Evolutionary conservation across 208 protist genomes (phyloP), one percentile per base, ranked within the genome.

Genomic region (Crithidia acanthocephali): DNA sequence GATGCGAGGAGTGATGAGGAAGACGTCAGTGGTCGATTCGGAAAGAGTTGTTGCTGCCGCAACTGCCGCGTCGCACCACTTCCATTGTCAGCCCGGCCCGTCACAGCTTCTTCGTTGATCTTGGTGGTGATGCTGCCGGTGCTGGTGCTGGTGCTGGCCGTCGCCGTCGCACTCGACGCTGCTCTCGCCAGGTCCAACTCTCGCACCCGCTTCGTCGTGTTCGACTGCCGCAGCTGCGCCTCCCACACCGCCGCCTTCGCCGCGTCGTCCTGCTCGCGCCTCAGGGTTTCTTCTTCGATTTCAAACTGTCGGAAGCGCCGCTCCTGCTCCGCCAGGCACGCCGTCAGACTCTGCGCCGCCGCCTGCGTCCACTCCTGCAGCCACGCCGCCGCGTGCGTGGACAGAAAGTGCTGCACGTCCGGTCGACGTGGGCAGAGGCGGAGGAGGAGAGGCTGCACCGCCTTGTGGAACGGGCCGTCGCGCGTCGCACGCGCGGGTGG

Each of bases 251-350:
- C 61, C 5, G 30, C 18, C 47, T 76, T 63, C 48, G 48, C 50
- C 22, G 58, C 61, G 20, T 77, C 60, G 9, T 58, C 80, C 51
- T 81, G 28, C 44, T 81, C 74, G 28, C 45, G 58, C 23, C 59
- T 16, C 35, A 70, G 53, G 56, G 60, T 66, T 23, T 81, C 74
- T 59, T 94, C 86, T 53, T 92, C 79, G 52, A 78, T 67, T 64
- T 90, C 88, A 42, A 84, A 92, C 74, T 86, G 77, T 18, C 76
- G 68, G 55, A 92, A 83, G 30, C 79, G 72, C 25, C 74, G 80
- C 48, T 85, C 81, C 70, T 92, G 81, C 42, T 86, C 76, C 10
- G 62, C 79, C 30, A 89, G 55, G 62, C 60, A 81, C 32, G 79
- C 79, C 20, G 82, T 75, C 35, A 89, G 72, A 25, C 63, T 76